Percentiles rank a stretch among this genome's conserved stretches.
Conservation (phyloP, 2,329 filamentous ascomycete genomes). For the Elsinoe necatrix region DNA sequence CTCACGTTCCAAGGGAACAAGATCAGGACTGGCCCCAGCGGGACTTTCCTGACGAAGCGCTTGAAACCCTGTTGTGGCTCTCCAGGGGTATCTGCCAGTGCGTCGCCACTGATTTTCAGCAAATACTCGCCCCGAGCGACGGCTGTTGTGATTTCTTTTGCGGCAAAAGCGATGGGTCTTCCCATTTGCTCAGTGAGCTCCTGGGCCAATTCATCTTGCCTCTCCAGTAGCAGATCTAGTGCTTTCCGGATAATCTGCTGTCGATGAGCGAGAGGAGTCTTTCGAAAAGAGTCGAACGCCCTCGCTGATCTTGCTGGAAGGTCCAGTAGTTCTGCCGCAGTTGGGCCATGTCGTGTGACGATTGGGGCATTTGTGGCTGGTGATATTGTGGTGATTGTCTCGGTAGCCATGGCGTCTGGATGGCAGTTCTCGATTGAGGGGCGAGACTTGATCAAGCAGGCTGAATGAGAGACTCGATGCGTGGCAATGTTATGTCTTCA, state of each 20-base stretch:
- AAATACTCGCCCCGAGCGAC: constrained; percentile 79
- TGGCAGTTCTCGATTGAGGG: neutral
- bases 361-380: constrained; percentile 81
- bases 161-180: constrained; percentile 77
- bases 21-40: constrained; percentile 77
- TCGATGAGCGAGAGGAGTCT: constrained; percentile 64
- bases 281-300: constrained; percentile 69
- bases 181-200: constrained; percentile 95
- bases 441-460: neutral
- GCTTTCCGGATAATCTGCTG: constrained; percentile 76
- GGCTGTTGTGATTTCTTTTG: constrained; percentile 75
- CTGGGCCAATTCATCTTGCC: constrained; percentile 69
- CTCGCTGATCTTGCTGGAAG: constrained; percentile 64
- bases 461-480: neutral
- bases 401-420: constrained; percentile 37
- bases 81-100: constrained; percentile 69
- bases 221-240: constrained; percentile 58
- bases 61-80: constrained; percentile 82
- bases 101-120: constrained; percentile 71
- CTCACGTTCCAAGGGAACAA: constrained; percentile 95
- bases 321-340: constrained; percentile 58
- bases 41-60: constrained; percentile 79
- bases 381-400: constrained; percentile 70
- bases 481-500: neutral
- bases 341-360: constrained; percentile 67